phyloP scores from a whole-genome alignment of 345 rosid genomes.

The Camelina neglecta region DNA sequence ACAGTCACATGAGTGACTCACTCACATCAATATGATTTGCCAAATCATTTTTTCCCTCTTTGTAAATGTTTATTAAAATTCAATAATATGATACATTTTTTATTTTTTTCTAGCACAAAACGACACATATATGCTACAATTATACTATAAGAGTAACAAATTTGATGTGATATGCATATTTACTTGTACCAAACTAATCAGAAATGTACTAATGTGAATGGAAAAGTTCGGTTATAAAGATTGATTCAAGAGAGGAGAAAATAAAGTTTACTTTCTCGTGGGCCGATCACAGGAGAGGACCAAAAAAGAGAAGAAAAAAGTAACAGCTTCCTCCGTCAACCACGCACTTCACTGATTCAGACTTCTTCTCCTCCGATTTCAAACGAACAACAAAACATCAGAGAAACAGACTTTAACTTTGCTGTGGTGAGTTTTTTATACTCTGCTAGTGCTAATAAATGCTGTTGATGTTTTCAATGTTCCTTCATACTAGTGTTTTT shows the following conservation, averaged over 20 bases:
- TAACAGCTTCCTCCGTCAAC: slow-evolving; percentile 39
- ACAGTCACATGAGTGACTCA: slow-evolving; percentile 23
- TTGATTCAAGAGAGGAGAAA: too few species aligned
- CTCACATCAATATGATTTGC: slow-evolving; percentile 1
- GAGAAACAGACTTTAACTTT: neutral
- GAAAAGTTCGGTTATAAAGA: neutral
- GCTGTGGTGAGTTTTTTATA: slow-evolving; percentile 17
- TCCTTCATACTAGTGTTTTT: neutral
- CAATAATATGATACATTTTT: too few species aligned
- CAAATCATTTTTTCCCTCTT: neutral
- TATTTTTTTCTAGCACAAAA: too few species aligned
- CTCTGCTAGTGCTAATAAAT: neutral
- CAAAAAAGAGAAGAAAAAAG: slow-evolving; percentile 15
- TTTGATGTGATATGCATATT: too few species aligned
- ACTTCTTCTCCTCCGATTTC: slow-evolving; percentile 21
- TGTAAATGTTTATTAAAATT: neutral
- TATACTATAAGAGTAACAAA: too few species aligned
- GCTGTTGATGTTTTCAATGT: neutral
- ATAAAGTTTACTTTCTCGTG: slow-evolving; percentile 33
- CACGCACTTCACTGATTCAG: slow-evolving; percentile 27
- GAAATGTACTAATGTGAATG: neutral
- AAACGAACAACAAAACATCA: slow-evolving; percentile 16
- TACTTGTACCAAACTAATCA: neutral
- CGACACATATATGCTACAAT: too few species aligned
- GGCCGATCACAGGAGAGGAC: slow-evolving; percentile 32